Conservation (phyloP, 2,329 filamentous ascomycete species). For the Talaromyces sp. region DNA sequence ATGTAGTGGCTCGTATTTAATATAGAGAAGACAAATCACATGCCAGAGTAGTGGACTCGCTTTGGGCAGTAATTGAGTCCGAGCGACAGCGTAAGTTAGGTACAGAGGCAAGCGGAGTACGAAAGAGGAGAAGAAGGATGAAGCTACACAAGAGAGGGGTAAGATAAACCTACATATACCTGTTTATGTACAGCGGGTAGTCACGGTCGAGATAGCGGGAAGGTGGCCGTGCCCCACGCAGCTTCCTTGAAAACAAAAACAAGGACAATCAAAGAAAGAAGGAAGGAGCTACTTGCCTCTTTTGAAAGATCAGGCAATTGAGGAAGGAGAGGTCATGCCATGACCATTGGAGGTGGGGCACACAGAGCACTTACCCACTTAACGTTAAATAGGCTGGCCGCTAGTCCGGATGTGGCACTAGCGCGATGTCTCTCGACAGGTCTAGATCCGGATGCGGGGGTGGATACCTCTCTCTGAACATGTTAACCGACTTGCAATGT, state of each 20-base stretch:
- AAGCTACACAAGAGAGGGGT: constrained; percentile 13
- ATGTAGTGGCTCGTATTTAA: background rate
- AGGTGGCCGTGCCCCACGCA: background rate
- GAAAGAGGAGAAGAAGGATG: constrained; percentile 1
- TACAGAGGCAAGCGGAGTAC: background rate
- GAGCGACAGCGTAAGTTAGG: background rate
- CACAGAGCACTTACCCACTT: background rate
- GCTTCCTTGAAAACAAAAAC: constrained; percentile 6
- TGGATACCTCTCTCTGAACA: background rate
- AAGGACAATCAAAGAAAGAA: background rate
- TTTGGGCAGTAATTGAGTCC: background rate
- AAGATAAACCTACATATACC: background rate
- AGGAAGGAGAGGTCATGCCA: background rate
- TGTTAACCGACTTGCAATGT: background rate
- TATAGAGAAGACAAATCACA: background rate
- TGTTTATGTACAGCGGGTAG: background rate
- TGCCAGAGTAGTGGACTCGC: background rate
- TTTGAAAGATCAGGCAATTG: constrained; percentile 16
- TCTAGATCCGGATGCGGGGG: constrained; percentile 10
- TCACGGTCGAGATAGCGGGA: background rate
- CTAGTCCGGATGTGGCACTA: background rate
- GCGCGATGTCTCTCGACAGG: background rate
- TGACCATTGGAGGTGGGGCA: background rate
- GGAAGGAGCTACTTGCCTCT: constrained; percentile 20
- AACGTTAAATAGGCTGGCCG: background rate